A percentile compares a stretch with the other conserved stretches of the same genome.
Evolutionary conservation across 2,329 filamentous ascomycete species (phyloP).

Genomic region (Pseudocercospora macadamiae): DNA sequence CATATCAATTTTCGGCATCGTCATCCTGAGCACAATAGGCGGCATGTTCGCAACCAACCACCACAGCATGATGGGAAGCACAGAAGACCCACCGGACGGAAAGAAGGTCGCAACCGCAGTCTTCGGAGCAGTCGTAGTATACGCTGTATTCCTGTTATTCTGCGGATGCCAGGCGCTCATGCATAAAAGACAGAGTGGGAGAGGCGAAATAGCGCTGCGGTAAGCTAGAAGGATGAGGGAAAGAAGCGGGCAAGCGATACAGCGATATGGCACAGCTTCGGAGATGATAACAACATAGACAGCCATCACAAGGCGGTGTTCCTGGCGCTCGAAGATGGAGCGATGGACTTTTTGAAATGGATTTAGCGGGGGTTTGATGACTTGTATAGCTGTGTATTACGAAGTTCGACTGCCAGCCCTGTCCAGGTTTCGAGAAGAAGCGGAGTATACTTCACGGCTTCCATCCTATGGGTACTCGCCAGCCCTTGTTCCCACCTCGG

Average conservation of each 20-base stretch:
- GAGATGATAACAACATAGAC: no score
- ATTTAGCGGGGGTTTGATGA: slow-evolving; percentile 8
- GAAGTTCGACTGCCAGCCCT: background rate
- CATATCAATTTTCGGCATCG: slow-evolving; percentile 65
- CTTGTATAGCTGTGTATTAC: slow-evolving; percentile 7
- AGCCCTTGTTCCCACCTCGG: no score
- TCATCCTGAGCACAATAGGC: slow-evolving; percentile 68
- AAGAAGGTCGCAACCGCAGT: slow-evolving; percentile 79
- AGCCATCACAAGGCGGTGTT: background rate
- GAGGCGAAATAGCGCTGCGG: slow-evolving; percentile 79
- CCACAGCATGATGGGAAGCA: slow-evolving; percentile 79
- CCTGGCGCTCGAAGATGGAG: background rate
- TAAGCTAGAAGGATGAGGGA: slow-evolving; percentile 30
- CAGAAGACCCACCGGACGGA: slow-evolving; percentile 65
- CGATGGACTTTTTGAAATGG: background rate
- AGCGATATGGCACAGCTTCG: slow-evolving; percentile 6
- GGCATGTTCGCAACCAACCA: slow-evolving; percentile 75
- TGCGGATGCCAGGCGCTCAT: slow-evolving; percentile 87
- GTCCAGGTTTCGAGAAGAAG: background rate
- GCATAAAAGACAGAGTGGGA: slow-evolving; percentile 78
- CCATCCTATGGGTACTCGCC: no score
- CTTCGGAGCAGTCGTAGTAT: slow-evolving; percentile 86
- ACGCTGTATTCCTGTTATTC: slow-evolving; percentile 91
- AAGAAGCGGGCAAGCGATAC: slow-evolving; percentile 4
- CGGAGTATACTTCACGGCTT: no score